These are phyloP conservation scores for Epicoccum sorghinum DNA, from an alignment of 2,329 filamentous ascomycete species.

Conservation along the genomic window DNA sequence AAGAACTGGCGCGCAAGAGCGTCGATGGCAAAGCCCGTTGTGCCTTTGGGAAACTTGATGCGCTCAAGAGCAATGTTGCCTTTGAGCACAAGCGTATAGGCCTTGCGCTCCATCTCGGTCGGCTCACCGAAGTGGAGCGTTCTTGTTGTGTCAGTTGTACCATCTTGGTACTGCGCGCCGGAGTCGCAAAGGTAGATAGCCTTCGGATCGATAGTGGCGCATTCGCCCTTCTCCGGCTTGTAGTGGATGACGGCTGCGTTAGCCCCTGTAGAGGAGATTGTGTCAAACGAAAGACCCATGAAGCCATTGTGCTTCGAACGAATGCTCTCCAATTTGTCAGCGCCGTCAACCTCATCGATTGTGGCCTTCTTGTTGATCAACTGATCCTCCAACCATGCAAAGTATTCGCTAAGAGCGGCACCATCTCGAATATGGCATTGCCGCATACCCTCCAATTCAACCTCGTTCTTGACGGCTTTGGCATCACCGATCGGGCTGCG, in stretches of 20 bases:
- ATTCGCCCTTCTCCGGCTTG: conserved; percentile 79
- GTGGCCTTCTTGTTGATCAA: conserved; percentile 73
- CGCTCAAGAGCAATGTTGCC: conserved; percentile 88
- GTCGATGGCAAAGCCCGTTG: conserved; percentile 91
- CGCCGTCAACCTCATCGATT: conserved; percentile 88
- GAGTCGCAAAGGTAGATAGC: conserved; percentile 95
- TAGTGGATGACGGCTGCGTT: conserved; percentile 98
- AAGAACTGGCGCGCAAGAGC: conserved; percentile 86
- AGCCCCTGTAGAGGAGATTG: conserved; percentile 91
- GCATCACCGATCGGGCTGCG: conserved; percentile 87
- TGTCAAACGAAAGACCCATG: conserved; percentile 90
- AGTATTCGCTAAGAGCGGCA: conserved; percentile 87
- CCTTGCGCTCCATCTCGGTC: conserved; percentile 80
- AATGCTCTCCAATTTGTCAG: conserved; percentile 84
- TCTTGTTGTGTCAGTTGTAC: conserved; percentile 93
- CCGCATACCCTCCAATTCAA: conserved; percentile 89
- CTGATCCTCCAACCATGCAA: conserved; percentile 95
- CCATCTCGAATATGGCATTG: conserved; percentile 93
- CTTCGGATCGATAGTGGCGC: conserved; percentile 80
- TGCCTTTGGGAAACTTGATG: conserved; percentile 91
- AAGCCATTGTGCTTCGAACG: conserved; percentile 75
- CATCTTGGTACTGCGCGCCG: conserved; percentile 93
- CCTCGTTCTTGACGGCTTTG: conserved; percentile 93
- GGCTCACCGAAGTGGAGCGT: conserved; percentile 92
- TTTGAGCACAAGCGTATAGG: conserved; percentile 94